Evolutionary conservation across 2,329 filamentous ascomycete genomes (phyloP), one percentile per base, ranked within the genome.

Genomic region (Apiospora koreana): DNA sequence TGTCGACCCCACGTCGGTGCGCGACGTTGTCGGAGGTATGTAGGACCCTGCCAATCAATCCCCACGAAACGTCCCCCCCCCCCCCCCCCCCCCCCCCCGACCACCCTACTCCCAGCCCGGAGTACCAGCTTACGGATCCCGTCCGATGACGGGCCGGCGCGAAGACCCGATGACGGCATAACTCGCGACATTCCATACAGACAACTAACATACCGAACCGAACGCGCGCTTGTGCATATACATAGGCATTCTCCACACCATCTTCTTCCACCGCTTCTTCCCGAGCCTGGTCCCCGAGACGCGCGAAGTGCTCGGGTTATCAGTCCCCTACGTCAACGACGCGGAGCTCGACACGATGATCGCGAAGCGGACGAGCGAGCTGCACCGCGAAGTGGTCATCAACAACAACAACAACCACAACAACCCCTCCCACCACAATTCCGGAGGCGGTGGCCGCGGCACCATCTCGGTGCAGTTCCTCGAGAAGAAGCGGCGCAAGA

Each of bases 251-350:
- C 88, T 98, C 67, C 95, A 98, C 81, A 97, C 95, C 67, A 98
- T 98, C 81, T 99, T 98, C 89, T 98, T 98, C 88, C 95, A 98
- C 85, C 93, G 96, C 78, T 97, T 95, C 88, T 98, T 98, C 86
- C 94, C 94, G 70, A 91, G 94, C 71, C 88, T 98, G 76, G 86
- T 89, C 54, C 95, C 96, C 7, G 89, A 90, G 73, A 94, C 94
- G 73, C 92, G 94, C 83, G 95, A 98, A 79, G 91, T 98, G 73
- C 91, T 98, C 74, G 95, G 97, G 82, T 88, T 97, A 72, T 95
- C 94, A 43, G 89, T 98, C 38, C 95, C 96, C 68, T 93, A 93
- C 77, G 93, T 98, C 78, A 91, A 94, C 79, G 94, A 98, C 79
- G 92, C 92, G 74, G 94, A 97, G 81, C 91, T 98, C 73, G 94